Evolutionary conservation across 225 moss, liverwort and hornwort species (phyloP).

Genomic region (Polytrichum formosum): DNA sequence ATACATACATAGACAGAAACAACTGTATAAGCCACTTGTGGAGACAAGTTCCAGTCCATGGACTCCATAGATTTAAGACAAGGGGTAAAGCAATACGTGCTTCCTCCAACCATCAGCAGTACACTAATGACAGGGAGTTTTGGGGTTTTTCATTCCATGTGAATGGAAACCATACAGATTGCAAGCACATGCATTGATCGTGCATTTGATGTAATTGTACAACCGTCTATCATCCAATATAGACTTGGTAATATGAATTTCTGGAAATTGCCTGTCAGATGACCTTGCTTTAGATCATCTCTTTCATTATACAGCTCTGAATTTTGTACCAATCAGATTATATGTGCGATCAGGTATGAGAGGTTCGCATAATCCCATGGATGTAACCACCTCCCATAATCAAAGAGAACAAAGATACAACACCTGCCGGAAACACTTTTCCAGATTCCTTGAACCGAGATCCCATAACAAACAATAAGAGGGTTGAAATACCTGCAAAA

Average conservation of each 20-base stretch:
- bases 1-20: too few species aligned
- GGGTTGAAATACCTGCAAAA: constrained; percentile 73
- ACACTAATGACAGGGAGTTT: too few species aligned
- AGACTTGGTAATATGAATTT: neutral
- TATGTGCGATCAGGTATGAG: constrained; percentile 21
- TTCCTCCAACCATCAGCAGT: too few species aligned
- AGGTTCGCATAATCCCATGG: constrained; percentile 73
- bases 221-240: constrained; percentile 4
- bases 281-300: neutral
- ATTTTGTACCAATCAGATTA: neutral
- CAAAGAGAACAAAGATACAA: constrained; percentile 80
- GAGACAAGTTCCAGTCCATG: too few species aligned
- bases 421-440: constrained; percentile 86
- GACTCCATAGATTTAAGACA: too few species aligned
- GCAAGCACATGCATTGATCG: neutral
- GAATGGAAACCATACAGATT: too few species aligned
- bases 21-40: too few species aligned
- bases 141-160: too few species aligned
- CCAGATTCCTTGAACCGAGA: constrained; percentile 71
- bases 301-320: neutral
- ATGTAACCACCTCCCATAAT: constrained; percentile 93
- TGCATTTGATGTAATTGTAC: constrained; percentile 16
- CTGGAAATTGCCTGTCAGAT: constrained; percentile 4
- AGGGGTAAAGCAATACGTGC: too few species aligned
- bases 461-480: constrained; percentile 74